Conservation (phyloP, 164 flowering plant genomes). For the Sedum album region DNA sequence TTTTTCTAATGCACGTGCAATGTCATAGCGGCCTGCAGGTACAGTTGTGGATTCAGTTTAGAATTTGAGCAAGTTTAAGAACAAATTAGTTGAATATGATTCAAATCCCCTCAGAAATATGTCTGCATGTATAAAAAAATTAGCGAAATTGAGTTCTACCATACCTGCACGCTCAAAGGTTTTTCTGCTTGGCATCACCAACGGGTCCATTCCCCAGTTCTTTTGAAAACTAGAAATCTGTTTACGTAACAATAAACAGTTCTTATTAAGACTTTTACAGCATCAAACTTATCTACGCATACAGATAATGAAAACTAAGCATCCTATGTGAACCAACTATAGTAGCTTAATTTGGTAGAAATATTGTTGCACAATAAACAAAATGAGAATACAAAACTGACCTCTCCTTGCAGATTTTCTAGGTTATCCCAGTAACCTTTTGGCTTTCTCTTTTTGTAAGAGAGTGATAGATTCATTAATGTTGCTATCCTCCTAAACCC, state of each 20-base stretch:
- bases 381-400: conserved; percentile 11
- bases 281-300: too few relatives aligned
- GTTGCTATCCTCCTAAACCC: conserved; percentile 83
- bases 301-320: neutral
- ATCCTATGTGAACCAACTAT: neutral
- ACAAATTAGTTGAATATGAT: neutral
- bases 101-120: neutral
- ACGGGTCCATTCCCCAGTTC: conserved; percentile 91
- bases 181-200: conserved; percentile 87
- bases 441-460: conserved; percentile 89
- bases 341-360: neutral
- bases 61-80: neutral
- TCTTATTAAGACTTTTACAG: neutral
- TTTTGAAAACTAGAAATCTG: conserved; percentile 72
- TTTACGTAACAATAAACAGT: neutral
- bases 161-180: conserved; percentile 91
- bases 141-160: neutral
- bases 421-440: conserved; percentile 94
- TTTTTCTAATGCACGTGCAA: conserved; percentile 91
- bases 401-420: conserved; percentile 86
- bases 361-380: neutral
- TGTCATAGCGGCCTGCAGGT: conserved; percentile 73
- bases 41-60: neutral
- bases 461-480: conserved; percentile 79
- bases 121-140: neutral